These are phyloP conservation scores for Linderina pennispora DNA, from an alignment of 192 early-diverging fungal species.

Conservation along the genomic window DNA sequence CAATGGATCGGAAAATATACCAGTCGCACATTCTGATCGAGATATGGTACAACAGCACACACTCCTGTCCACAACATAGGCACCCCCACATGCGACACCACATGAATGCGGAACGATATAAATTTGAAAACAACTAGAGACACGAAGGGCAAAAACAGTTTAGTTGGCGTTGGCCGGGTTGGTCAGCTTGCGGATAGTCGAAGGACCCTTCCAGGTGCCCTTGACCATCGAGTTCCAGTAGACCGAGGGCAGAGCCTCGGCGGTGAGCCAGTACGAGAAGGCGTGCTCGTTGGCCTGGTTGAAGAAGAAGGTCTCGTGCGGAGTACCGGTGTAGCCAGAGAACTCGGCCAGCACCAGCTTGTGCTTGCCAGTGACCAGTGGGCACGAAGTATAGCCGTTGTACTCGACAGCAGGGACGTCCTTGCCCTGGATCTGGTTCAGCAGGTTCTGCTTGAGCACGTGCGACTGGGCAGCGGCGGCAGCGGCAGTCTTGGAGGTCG, in stretches of 20 bases:
- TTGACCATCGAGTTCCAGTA: constrained; percentile 82
- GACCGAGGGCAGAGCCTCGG: constrained; percentile 69
- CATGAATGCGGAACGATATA: too few species aligned
- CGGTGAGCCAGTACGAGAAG: constrained; percentile 67
- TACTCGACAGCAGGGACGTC: constrained; percentile 52
- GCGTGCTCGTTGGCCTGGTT: constrained; percentile 69
- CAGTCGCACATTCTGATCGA: too few species aligned
- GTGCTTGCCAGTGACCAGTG: constrained; percentile 73
- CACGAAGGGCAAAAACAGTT: background rate
- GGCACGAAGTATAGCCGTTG: constrained; percentile 80
- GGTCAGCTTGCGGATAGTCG: constrained; percentile 52
- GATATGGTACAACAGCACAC: too few species aligned
- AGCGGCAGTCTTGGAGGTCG: constrained; percentile 87
- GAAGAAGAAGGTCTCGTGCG: constrained; percentile 77
- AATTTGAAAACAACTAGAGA: background rate
- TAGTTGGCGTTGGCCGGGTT: constrained; percentile 41
- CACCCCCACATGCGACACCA: too few species aligned
- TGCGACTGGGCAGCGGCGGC: constrained; percentile 77
- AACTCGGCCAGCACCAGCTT: constrained; percentile 85
- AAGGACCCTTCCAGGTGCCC: constrained; percentile 73
- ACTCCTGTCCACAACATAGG: too few species aligned
- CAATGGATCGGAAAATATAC: too few species aligned
- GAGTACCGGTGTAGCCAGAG: constrained; percentile 64
- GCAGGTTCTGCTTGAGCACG: constrained; percentile 69
- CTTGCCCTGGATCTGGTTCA: constrained; percentile 52